Conservation (phyloP, 2,329 filamentous ascomycete genomes). For the Didymosphaeria variabile region DNA sequence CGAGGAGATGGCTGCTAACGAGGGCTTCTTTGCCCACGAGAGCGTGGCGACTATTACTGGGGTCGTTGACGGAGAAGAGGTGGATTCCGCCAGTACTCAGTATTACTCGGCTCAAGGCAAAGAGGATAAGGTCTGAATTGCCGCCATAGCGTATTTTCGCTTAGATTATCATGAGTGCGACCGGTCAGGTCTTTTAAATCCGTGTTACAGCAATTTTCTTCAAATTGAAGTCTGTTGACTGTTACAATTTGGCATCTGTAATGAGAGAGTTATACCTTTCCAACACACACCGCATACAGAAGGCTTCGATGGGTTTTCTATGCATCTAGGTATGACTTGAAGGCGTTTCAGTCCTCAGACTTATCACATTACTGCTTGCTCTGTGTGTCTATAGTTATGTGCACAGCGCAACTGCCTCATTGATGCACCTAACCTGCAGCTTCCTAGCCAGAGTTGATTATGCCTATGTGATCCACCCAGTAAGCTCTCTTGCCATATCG, state of each 20-base stretch:
- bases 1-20: conserved; percentile 26
- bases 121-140: conserved; percentile 1
- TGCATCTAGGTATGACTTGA: no score
- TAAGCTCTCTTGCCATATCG: conserved; percentile 22
- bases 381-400: not conserved
- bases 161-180: no score
- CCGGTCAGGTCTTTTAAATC: no score
- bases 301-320: not conserved
- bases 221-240: no score
- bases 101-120: not conserved
- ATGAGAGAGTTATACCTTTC: no score
- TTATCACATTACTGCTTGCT: no score
- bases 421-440: no score
- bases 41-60: conserved; percentile 26
- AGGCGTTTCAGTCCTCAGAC: no score
- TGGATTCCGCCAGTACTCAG: conserved; percentile 7
- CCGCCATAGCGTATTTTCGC: no score
- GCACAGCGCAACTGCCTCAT: no score
- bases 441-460: not conserved
- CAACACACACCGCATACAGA: not conserved
- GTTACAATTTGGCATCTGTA: no score
- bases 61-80: conserved; percentile 25
- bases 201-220: no score
- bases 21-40: conserved; percentile 30
- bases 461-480: conserved; percentile 13